Conservation (phyloP, 2,329 filamentous ascomycete genomes). For the Ilyonectria sp. region DNA sequence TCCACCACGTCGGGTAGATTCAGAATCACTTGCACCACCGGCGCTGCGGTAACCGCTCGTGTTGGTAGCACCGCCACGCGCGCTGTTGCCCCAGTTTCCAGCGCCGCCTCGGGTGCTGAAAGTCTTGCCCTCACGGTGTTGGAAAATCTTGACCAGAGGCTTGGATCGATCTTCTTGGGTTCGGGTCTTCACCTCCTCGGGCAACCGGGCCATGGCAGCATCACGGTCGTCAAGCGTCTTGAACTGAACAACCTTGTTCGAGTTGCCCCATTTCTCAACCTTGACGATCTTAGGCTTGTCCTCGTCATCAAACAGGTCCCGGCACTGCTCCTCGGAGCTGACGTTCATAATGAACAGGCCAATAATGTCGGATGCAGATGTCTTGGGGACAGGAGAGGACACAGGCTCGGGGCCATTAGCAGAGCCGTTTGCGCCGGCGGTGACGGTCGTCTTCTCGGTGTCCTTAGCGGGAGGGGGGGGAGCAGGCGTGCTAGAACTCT, state of each 20-base stretch:
- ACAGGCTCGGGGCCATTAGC: conserved; percentile 66
- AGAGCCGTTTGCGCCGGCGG: conserved; percentile 68
- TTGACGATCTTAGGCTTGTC: conserved; percentile 86
- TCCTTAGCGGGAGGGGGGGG: conserved; percentile 64
- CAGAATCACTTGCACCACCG: conserved; percentile 80
- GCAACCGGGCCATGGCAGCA: conserved; percentile 80
- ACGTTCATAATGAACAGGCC: conserved; percentile 93
- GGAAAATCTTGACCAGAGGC: conserved; percentile 87
- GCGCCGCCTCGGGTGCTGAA: conserved; percentile 74
- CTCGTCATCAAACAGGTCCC: conserved; percentile 85
- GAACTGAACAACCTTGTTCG: conserved; percentile 91
- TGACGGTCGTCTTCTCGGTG: conserved; percentile 66
- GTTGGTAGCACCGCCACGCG: conserved; percentile 70
- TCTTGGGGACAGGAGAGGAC: conserved; percentile 74
- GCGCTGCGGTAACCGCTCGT: conserved; percentile 88
- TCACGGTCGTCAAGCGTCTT: conserved; percentile 85
- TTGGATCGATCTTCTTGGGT: conserved; percentile 81
- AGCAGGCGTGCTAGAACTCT: conserved; percentile 57
- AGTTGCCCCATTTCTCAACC: conserved; percentile 83
- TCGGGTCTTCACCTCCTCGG: conserved; percentile 82
- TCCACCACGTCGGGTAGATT: conserved; percentile 69
- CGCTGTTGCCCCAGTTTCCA: conserved; percentile 77
- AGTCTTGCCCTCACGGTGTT: conserved; percentile 73
- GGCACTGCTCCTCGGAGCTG: conserved; percentile 85
- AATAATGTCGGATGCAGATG: conserved; percentile 76